phyloP scores from a whole-genome alignment of 2,329 filamentous ascomycete species.

The Corinectria fuckeliana region DNA sequence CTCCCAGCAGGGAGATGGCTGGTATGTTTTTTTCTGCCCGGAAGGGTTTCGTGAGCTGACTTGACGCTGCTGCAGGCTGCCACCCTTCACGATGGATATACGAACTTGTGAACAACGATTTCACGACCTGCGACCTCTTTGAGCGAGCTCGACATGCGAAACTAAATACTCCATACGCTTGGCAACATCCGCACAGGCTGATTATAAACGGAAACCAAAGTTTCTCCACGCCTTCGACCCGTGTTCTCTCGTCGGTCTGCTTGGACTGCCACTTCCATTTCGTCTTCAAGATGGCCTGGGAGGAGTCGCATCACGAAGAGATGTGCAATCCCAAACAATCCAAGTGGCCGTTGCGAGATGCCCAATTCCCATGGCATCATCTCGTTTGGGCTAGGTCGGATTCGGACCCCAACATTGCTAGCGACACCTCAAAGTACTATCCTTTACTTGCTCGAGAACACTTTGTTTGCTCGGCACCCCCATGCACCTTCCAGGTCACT shows the following conservation, averaged over 20 bases:
- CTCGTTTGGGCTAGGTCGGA: constrained; percentile 45
- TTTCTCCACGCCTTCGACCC: constrained; percentile 35
- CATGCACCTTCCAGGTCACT: constrained; percentile 51
- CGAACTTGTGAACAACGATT: constrained; percentile 48
- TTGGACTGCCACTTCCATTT: constrained; percentile 52
- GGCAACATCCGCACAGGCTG: constrained; percentile 46
- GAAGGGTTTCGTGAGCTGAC: constrained; percentile 18
- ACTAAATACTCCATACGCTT: constrained; percentile 41
- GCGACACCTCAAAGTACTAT: constrained; percentile 45
- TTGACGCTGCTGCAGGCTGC: constrained; percentile 36
- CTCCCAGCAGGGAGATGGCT: constrained; percentile 31
- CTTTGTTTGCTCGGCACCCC: constrained; percentile 51
- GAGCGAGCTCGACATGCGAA: constrained; percentile 41
- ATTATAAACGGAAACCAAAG: constrained; percentile 51
- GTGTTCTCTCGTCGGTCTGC: constrained; percentile 47
- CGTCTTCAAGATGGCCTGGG: constrained; percentile 47
- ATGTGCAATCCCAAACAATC: constrained; percentile 43
- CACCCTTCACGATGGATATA: constrained; percentile 51
- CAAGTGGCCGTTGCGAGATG: constrained; percentile 45
- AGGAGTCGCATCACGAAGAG: constrained; percentile 34
- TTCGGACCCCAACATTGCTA: constrained; percentile 31
- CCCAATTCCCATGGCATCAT: constrained; percentile 49
- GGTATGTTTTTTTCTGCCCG: constrained; percentile 34
- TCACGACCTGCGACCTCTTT: constrained; percentile 46
- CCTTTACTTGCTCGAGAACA: constrained; percentile 45